phyloP scores from a whole-genome alignment of 2,329 filamentous ascomycete species.

The Nemania sp. region DNA sequence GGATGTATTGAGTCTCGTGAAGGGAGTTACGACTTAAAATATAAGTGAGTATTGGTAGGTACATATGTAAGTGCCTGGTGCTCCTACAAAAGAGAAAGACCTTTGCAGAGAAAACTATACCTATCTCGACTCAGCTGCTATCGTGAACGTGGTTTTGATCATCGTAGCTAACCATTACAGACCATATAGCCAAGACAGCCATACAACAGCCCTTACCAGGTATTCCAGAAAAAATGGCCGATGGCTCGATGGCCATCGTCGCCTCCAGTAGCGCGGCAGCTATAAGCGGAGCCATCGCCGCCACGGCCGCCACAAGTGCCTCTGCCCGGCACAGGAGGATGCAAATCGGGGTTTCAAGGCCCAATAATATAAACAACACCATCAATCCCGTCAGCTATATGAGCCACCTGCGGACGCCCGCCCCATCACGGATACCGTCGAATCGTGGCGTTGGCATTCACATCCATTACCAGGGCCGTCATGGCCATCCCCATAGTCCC shows the following conservation, averaged over 20 bases:
- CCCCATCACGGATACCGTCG: neutral
- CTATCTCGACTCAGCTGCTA: neutral
- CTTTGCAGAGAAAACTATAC: neutral
- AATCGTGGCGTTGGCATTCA: slow-evolving; percentile 23
- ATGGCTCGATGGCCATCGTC: neutral
- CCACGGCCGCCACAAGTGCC: slow-evolving; percentile 18
- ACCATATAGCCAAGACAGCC: neutral
- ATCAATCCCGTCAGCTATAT: slow-evolving; percentile 33
- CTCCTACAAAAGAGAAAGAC: neutral
- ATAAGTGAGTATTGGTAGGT: neutral
- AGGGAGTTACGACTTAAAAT: neutral
- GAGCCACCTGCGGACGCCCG: slow-evolving; percentile 33
- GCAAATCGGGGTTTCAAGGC: neutral
- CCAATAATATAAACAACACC: neutral
- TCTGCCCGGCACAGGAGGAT: slow-evolving; percentile 16
- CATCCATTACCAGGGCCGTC: slow-evolving; percentile 35
- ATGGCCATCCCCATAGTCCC: slow-evolving; percentile 14
- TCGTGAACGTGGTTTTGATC: slow-evolving; percentile 3
- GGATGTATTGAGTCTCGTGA: neutral
- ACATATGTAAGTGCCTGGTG: neutral
- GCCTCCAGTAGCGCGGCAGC: slow-evolving; percentile 4
- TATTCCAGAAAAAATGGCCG: slow-evolving; percentile 6
- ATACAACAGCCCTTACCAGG: slow-evolving; percentile 13
- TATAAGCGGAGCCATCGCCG: slow-evolving; percentile 13
- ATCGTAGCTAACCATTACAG: neutral